Conservation (phyloP, 345 rosid species). For the Kernera saxatilis region DNA sequence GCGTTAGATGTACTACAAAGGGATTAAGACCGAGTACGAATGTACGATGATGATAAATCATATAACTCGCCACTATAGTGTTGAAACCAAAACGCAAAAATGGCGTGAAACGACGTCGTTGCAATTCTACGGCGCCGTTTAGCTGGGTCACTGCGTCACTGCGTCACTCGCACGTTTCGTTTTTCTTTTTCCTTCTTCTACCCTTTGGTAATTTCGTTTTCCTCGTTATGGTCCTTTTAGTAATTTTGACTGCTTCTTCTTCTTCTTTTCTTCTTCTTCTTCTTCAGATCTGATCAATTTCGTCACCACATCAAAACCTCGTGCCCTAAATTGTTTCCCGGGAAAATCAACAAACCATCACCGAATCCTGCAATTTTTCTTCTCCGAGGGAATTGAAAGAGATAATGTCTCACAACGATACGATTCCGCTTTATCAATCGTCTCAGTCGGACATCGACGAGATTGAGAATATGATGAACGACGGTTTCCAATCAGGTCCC, state of each 20-base stretch:
- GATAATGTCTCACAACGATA: constrained; percentile 78
- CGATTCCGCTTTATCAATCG: constrained; percentile 68
- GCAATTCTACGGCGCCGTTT: not conserved
- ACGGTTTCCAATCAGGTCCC: constrained; percentile 59
- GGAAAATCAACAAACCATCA: not conserved
- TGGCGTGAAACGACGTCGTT: not conserved
- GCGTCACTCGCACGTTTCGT: constrained; percentile 7
- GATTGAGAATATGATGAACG: constrained; percentile 91
- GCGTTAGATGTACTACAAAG: no score
- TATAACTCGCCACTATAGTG: not conserved
- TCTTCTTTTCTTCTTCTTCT: not conserved
- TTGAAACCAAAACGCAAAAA: not conserved
- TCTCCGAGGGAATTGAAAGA: not conserved
- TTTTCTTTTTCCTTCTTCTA: not conserved
- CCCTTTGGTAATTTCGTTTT: not conserved
- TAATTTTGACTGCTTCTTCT: not conserved
- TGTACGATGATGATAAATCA: not conserved
- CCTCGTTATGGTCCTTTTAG: not conserved
- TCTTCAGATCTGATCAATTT: constrained; percentile 20
- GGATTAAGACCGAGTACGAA: no score
- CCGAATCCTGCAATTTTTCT: not conserved
- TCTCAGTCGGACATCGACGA: constrained; percentile 99
- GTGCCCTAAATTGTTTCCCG: constrained; percentile 14
- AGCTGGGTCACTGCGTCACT: not conserved
- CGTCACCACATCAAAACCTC: not conserved